These are phyloP conservation scores for Suillus hirtellus DNA, from an alignment of 768 basidiomycete genomes.

Conservation along the genomic window DNA sequence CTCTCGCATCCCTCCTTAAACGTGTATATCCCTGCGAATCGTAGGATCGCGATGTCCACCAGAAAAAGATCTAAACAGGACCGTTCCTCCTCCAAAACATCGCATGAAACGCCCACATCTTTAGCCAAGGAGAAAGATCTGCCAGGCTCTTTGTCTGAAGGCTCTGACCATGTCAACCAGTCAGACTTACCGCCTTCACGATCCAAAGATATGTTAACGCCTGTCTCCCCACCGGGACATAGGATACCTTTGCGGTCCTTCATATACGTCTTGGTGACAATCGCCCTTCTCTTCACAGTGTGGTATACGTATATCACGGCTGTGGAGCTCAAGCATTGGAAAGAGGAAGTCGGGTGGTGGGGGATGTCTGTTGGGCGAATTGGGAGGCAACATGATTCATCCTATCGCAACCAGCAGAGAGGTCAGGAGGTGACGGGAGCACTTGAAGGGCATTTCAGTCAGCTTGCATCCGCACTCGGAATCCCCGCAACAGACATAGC, in stretches of 20 bases:
- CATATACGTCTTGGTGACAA: slow-evolving; percentile 47
- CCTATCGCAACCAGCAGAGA: slow-evolving; percentile 10
- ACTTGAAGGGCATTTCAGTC: slow-evolving; percentile 59
- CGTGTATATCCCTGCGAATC: slow-evolving; percentile 5
- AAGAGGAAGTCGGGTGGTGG: slow-evolving; percentile 65
- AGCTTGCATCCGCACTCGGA: slow-evolving; percentile 61
- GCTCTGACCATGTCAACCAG: not conserved
- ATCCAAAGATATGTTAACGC: not conserved
- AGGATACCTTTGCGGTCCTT: slow-evolving; percentile 33
- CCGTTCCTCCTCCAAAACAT: not conserved
- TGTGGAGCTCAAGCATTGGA: slow-evolving; percentile 44
- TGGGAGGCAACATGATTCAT: slow-evolving; percentile 15
- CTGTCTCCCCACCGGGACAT: slow-evolving; percentile 11
- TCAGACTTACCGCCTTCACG: slow-evolving; percentile 9
- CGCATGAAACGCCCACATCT: not conserved
- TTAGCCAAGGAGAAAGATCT: not conserved
- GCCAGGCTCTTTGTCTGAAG: not conserved
- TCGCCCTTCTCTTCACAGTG: slow-evolving; percentile 42
- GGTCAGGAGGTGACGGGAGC: slow-evolving; percentile 19
- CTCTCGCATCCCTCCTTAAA: not conserved
- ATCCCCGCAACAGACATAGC: slow-evolving; percentile 62
- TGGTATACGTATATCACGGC: slow-evolving; percentile 54
- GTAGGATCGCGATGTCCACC: not conserved
- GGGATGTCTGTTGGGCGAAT: slow-evolving; percentile 13
- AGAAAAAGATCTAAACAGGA: slow-evolving; percentile 4